phyloP scores from a whole-genome alignment of 352 stramenopile species.

The Phytopythium sindhum region DNA sequence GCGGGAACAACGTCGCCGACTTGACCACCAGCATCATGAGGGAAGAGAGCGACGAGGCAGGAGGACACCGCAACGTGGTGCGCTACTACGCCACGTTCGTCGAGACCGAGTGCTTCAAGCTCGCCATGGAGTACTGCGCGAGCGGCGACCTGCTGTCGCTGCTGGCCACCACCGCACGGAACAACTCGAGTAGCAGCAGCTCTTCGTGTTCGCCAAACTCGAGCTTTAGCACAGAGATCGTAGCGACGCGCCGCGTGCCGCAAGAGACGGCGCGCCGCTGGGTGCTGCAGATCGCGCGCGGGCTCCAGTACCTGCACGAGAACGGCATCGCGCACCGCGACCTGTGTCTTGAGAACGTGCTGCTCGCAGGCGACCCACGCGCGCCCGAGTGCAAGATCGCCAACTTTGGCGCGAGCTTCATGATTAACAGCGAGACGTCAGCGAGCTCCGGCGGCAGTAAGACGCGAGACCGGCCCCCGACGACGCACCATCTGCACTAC shows the following conservation, averaged over 20 bases:
- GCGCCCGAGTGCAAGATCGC: slow-evolving; percentile 44
- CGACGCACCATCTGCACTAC: slow-evolving; percentile 46
- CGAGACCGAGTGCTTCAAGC: slow-evolving; percentile 36
- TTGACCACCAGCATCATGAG: not conserved
- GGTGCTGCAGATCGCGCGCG: slow-evolving; percentile 38
- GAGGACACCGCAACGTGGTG: slow-evolving; percentile 43
- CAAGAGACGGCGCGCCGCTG: slow-evolving; percentile 38
- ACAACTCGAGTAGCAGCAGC: slow-evolving; percentile 8
- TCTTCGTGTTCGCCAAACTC: slow-evolving; percentile 8
- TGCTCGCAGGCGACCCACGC: slow-evolving; percentile 51
- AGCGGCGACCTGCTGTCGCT: slow-evolving; percentile 45
- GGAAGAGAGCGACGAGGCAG: slow-evolving; percentile 9
- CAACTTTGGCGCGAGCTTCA: slow-evolving; percentile 51
- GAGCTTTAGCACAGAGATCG: slow-evolving; percentile 2
- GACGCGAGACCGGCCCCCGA: slow-evolving; percentile 33
- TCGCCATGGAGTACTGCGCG: slow-evolving; percentile 63
- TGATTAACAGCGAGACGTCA: slow-evolving; percentile 21
- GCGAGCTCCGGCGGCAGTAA: not conserved
- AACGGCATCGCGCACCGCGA: slow-evolving; percentile 47
- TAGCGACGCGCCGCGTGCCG: slow-evolving; percentile 15
- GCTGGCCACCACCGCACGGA: slow-evolving; percentile 17
- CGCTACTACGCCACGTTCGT: slow-evolving; percentile 39
- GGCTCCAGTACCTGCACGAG: slow-evolving; percentile 38
- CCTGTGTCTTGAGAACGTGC: slow-evolving; percentile 55
- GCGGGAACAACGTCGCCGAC: not conserved